A percentile compares a stretch with the other conserved stretches of the same genome.
Conservation (phyloP, 176 grass and related monocot species). For the Lolium rigidum region DNA sequence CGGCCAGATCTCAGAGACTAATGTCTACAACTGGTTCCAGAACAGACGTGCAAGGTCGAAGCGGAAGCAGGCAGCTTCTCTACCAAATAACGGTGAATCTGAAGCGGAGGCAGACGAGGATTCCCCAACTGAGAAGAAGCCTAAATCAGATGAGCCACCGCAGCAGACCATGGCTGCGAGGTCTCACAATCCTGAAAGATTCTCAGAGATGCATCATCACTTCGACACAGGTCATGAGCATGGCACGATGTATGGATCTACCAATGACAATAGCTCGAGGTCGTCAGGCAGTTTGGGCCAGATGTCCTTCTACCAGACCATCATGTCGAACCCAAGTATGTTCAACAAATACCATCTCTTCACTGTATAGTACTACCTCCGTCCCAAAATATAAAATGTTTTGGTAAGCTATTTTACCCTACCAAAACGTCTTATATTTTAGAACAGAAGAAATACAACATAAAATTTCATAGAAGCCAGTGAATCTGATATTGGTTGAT, state of each 20-base stretch:
- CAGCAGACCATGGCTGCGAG: slow-evolving; percentile 41
- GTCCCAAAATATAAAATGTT: no score
- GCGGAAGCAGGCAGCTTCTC: slow-evolving; percentile 77
- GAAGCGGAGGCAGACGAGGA: slow-evolving; percentile 82
- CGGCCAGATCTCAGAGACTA: slow-evolving; percentile 96
- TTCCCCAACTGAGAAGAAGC: slow-evolving; percentile 80
- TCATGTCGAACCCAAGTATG: slow-evolving; percentile 73
- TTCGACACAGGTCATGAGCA: slow-evolving; percentile 47
- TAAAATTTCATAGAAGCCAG: neutral
- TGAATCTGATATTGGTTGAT: slow-evolving; percentile 19
- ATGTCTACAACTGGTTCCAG: slow-evolving; percentile 99
- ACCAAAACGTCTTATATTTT: no score
- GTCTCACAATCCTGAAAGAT: slow-evolving; percentile 42
- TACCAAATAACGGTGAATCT: slow-evolving; percentile 75
- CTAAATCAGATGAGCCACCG: slow-evolving; percentile 55
- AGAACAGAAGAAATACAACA: no score
- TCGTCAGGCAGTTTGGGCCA: slow-evolving; percentile 61
- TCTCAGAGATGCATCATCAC: slow-evolving; percentile 48
- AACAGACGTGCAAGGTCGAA: slow-evolving; percentile 93
- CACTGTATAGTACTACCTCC: no score
- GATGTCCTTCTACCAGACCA: slow-evolving; percentile 79
- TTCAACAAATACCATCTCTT: neutral
- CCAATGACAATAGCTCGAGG: slow-evolving; percentile 56
- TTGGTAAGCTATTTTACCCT: no score
- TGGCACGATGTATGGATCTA: slow-evolving; percentile 59